Evolutionary conservation across 805 yeast genomes (phyloP), one percentile per base, ranked within the genome.

Genomic region (Cyberlindnera mycetangii): DNA sequence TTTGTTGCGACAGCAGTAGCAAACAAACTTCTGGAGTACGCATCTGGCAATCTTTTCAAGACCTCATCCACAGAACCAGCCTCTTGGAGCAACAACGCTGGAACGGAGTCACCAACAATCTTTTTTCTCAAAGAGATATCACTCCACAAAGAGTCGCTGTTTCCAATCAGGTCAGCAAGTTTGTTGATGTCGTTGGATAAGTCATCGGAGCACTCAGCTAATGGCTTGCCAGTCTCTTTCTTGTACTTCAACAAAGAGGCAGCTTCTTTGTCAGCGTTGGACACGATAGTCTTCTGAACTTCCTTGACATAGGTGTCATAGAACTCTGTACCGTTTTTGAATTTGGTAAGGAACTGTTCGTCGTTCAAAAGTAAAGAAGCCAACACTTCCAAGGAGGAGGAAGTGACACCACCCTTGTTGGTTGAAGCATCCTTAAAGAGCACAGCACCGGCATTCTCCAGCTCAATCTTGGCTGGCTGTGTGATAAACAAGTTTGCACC

Each of bases 391-490:
- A 88, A 73, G 2, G 97, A 90, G 2, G 97, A 89, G 2, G 97
- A 90, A 2, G 99, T 92, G 42, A 92, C 99, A 70, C 99, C 99
- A 60, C 99, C 99, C 70, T 92, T 92, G 70, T 92, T 92, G 36
- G 97, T 89, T 11, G 97, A 87, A 14, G 98, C 96, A 72, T 92
- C 99, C 67, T 93, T 93, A 70, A 88, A 87, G 42, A 93, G 74
- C 42, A 89, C 66, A 41, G 88, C 81, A 32, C 98, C 98, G 25
- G 95, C 93, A 35, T 76, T 71, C 69, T 93, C 99, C 44, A 92
- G 74, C 39, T 79, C 77, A 25, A 92, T 68, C 71, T 92, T 93
- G 41, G 98, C 97, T 32, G 89, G 79, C 70, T 93, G 98, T 2
- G 98, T 89, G 51, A 92, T 84, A 69, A 92, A 93, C 66, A 92